Conservation (phyloP, 1,139 yeast species). For the Yamadazyma songkhlaensis region DNA sequence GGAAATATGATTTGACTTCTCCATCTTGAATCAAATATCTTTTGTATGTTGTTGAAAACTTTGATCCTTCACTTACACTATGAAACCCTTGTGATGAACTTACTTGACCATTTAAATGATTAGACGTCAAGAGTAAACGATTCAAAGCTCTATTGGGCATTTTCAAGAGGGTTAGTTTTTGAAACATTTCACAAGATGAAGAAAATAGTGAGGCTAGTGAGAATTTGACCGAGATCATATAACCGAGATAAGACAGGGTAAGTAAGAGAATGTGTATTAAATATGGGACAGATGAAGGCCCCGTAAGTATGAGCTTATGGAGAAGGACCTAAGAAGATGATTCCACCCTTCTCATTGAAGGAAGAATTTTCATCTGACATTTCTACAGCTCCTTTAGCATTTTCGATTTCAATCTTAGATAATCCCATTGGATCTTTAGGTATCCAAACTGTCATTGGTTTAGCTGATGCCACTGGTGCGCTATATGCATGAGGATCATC, state of each 20-base stretch:
- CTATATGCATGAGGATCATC: constrained; percentile 52
- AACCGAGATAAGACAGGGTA: background rate
- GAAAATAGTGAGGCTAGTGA: background rate
- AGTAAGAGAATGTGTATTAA: background rate
- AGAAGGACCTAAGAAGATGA: constrained; percentile 56
- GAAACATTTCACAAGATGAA: constrained; percentile 2
- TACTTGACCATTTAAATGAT: constrained; percentile 7
- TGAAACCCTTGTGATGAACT: background rate
- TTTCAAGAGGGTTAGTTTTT: background rate
- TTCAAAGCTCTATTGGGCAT: constrained; percentile 3
- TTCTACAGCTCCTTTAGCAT: constrained; percentile 40
- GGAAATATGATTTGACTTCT: constrained; percentile 71
- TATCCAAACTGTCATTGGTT: constrained; percentile 79
- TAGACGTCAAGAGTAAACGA: constrained; percentile 9
- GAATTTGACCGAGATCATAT: too few species aligned
- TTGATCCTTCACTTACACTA: constrained; percentile 28
- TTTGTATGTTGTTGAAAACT: constrained; percentile 31
- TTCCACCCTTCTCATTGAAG: constrained; percentile 57
- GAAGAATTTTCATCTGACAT: constrained; percentile 68
- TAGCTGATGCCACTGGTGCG: constrained; percentile 67
- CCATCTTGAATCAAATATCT: constrained; percentile 49
- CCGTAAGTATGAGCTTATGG: too few species aligned
- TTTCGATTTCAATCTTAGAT: constrained; percentile 56
- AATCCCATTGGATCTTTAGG: constrained; percentile 85
- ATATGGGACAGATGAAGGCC: too few species aligned